These are phyloP conservation scores for Alternaria sp. DNA, from an alignment of 2,329 filamentous ascomycete species.

Conservation along the genomic window DNA sequence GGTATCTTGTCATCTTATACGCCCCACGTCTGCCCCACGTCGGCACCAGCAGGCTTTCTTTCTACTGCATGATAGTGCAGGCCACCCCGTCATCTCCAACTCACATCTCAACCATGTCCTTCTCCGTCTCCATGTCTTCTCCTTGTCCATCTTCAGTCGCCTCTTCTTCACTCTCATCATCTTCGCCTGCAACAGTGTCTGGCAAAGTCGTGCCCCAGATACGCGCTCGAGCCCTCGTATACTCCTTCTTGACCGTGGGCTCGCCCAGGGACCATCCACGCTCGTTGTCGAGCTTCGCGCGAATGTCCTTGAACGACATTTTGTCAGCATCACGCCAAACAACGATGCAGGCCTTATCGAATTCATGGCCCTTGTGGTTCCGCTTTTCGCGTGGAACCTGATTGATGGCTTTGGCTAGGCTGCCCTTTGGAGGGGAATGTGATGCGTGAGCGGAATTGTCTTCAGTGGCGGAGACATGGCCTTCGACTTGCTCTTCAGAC, in stretches of 20 bases:
- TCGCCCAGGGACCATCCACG: constrained; percentile 22
- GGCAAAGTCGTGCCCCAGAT: constrained; percentile 17
- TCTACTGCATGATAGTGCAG: background rate
- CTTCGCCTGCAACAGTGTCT: background rate
- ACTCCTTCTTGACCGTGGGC: constrained; percentile 27
- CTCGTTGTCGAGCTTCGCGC: constrained; percentile 21
- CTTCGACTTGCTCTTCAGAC: constrained; percentile 2
- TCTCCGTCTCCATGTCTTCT: background rate
- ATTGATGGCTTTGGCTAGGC: background rate
- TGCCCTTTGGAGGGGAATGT: background rate
- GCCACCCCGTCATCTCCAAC: background rate
- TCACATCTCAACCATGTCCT: background rate
- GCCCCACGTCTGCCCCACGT: background rate
- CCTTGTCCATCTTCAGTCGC: background rate
- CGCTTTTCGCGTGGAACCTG: constrained; percentile 1
- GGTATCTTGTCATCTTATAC: background rate
- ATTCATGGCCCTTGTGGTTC: constrained; percentile 3
- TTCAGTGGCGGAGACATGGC: background rate
- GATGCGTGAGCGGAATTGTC: background rate
- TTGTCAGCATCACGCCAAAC: constrained; percentile 24
- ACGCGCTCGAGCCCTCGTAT: constrained; percentile 14
- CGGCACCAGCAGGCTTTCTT: background rate
- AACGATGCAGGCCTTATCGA: constrained; percentile 29
- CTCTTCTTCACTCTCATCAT: background rate
- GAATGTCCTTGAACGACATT: constrained; percentile 22